Conservation (phyloP, 148 eudicot genomes). For the Rhododendron kiyosumense region DNA sequence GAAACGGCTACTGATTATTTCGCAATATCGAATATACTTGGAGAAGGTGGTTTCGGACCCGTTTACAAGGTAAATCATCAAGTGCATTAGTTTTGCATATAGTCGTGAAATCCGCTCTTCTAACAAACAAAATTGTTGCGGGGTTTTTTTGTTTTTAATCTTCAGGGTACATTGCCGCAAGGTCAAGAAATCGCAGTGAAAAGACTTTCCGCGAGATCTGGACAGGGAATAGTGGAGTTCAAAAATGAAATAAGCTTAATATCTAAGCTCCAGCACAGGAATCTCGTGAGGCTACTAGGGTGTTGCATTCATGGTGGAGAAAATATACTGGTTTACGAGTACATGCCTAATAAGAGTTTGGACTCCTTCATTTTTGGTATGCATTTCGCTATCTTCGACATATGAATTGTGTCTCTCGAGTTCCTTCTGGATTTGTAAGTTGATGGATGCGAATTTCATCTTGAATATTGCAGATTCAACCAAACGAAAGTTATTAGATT, state of each 20-base stretch:
- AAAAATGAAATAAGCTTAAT: not conserved
- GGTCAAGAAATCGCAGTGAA: slow-evolving; percentile 8
- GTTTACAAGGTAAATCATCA: not conserved
- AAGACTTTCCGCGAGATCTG: slow-evolving; percentile 4
- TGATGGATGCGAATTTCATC: not conserved
- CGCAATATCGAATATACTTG: not conserved
- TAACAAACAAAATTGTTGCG: not conserved
- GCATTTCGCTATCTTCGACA: not conserved
- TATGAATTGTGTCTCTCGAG: not conserved
- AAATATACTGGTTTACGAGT: slow-evolving; percentile 4
- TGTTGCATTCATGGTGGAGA: slow-evolving; percentile 3
- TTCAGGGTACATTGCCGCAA: not conserved
- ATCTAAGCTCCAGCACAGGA: slow-evolving; percentile 6
- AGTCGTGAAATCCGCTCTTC: not conserved
- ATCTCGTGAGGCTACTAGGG: slow-evolving; percentile 3
- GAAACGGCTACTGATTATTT: not conserved
- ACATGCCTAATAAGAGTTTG: slow-evolving; percentile 1
- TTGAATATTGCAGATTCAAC: not conserved
- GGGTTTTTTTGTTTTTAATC: not conserved
- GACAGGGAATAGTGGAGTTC: slow-evolving; percentile 12
- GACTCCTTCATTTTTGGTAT: slow-evolving; percentile 9
- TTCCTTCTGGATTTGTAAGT: not conserved
- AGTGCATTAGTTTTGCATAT: not conserved
- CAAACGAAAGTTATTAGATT: not conserved
- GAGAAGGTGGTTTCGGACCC: not conserved